A percentile compares a stretch with the other conserved stretches of the same genome.
phyloP scores from a whole-genome alignment of 306 rosid species.

The Senna tora region DNA sequence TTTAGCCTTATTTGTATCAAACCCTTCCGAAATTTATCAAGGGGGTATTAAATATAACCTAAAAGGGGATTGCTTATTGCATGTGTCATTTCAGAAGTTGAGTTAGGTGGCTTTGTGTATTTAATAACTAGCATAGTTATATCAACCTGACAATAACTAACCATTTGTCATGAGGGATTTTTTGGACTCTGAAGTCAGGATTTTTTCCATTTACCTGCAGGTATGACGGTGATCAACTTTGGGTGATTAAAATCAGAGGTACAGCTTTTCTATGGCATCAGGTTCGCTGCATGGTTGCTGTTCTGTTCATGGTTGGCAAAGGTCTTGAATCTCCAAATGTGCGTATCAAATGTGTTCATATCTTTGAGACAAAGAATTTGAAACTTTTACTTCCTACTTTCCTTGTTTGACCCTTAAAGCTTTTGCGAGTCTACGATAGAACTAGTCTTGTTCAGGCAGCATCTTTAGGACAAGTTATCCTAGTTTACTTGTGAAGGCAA shows the following conservation, averaged over 20 bases:
- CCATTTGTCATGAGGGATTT: slow-evolving; percentile 20
- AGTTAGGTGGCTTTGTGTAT: slow-evolving; percentile 9
- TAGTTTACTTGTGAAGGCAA: slow-evolving; percentile 23
- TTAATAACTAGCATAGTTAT: not conserved
- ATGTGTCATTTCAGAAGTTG: slow-evolving; percentile 21
- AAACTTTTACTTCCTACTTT: not conserved
- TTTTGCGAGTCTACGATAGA: slow-evolving; percentile 13
- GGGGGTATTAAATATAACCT: not conserved
- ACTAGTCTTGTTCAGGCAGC: slow-evolving; percentile 21
- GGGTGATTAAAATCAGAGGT: slow-evolving; percentile 78
- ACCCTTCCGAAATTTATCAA: not conserved
- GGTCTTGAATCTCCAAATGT: slow-evolving; percentile 91
- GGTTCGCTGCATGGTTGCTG: slow-evolving; percentile 92
- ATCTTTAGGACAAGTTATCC: not conserved
- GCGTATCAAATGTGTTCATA: slow-evolving; percentile 41
- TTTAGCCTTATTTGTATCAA: not conserved
- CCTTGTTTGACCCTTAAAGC: slow-evolving; percentile 24
- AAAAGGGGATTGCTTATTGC: not conserved
- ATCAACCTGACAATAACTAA: slow-evolving; percentile 16
- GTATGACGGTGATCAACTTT: slow-evolving; percentile 68
- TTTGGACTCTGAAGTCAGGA: slow-evolving; percentile 28
- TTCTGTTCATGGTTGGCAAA: slow-evolving; percentile 83
- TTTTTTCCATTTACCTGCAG: slow-evolving; percentile 50
- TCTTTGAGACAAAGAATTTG: slow-evolving; percentile 20
- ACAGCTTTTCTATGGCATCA: slow-evolving; percentile 98